Percentiles rank a stretch among this genome's conserved stretches.
These are phyloP conservation scores for Porogramme epimiltina DNA, from an alignment of 1,284 basidiomycete genomes.

Conservation along the genomic window DNA sequence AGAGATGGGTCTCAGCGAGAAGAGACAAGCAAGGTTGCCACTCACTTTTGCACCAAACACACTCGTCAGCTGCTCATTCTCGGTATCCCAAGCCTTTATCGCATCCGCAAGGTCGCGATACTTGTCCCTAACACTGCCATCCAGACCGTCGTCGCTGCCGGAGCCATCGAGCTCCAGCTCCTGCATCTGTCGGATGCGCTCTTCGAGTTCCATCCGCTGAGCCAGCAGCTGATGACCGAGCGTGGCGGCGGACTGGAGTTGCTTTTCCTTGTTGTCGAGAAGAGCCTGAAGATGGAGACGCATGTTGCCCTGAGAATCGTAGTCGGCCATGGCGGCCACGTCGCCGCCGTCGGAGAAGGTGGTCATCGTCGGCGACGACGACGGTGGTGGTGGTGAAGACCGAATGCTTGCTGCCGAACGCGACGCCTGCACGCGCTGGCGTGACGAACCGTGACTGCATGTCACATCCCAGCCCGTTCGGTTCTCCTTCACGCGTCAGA, in stretches of 20 bases:
- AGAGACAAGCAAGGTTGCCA: slow-evolving; percentile 27
- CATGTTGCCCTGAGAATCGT: slow-evolving; percentile 64
- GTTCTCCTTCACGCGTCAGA: too few species aligned
- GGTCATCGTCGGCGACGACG: slow-evolving; percentile 35
- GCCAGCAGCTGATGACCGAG: slow-evolving; percentile 89
- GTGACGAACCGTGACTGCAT: too few species aligned
- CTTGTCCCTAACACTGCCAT: slow-evolving; percentile 53
- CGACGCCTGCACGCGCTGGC: too few species aligned
- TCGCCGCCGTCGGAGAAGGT: slow-evolving; percentile 39
- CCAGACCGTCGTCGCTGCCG: slow-evolving; percentile 56
- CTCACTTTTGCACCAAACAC: slow-evolving; percentile 71
- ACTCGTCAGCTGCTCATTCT: slow-evolving; percentile 80
- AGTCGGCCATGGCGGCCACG: slow-evolving; percentile 25
- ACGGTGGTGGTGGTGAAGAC: slow-evolving; percentile 15
- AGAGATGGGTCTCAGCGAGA: slow-evolving; percentile 5
- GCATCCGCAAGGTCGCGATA: slow-evolving; percentile 81
- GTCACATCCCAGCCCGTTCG: too few species aligned
- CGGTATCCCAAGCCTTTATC: slow-evolving; percentile 78
- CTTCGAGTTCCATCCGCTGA: slow-evolving; percentile 90
- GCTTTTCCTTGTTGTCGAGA: slow-evolving; percentile 86
- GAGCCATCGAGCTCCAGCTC: slow-evolving; percentile 58
- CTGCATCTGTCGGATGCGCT: slow-evolving; percentile 80
- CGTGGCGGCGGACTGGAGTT: slow-evolving; percentile 86
- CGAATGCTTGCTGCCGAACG: too few species aligned
- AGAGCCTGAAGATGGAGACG: slow-evolving; percentile 78